phyloP scores from a whole-genome alignment of 1,284 basidiomycete species.

The Puccinia polysora region DNA sequence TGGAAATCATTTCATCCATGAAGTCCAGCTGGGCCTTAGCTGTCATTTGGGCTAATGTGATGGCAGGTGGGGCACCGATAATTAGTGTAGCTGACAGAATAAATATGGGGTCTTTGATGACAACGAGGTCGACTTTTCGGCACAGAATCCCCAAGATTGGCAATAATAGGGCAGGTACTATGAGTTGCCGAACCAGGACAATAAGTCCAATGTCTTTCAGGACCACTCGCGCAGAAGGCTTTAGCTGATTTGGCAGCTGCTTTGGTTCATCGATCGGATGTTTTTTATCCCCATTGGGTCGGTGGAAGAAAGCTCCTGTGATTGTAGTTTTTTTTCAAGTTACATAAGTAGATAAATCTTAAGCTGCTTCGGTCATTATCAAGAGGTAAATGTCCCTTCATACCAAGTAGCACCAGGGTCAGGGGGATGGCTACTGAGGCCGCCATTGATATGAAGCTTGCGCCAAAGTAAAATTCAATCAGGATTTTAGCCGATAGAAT shows the following conservation, averaged over 20 bases:
- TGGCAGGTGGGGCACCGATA: constrained; percentile 46
- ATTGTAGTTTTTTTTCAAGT: neutral
- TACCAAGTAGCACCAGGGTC: constrained; percentile 55
- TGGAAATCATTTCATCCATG: constrained; percentile 24
- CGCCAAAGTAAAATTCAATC: neutral
- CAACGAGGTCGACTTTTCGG: neutral
- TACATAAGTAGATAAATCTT: neutral
- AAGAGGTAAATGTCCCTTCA: constrained; percentile 47
- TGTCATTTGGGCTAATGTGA: constrained; percentile 50
- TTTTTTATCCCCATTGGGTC: neutral
- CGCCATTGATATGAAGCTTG: constrained; percentile 53
- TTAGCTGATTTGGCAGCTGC: constrained; percentile 44
- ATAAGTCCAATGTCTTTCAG: constrained; percentile 18
- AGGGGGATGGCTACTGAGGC: constrained; percentile 55
- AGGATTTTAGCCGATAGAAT: neutral
- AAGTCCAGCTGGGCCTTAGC: constrained; percentile 21
- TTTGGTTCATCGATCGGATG: neutral
- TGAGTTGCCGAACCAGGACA: constrained; percentile 40
- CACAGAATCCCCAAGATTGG: neutral
- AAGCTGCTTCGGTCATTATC: neutral
- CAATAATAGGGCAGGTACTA: constrained; percentile 19
- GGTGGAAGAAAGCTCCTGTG: constrained; percentile 36
- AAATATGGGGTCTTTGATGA: constrained; percentile 18
- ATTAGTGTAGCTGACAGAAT: neutral
- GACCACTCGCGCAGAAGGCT: constrained; percentile 43